phyloP scores from a whole-genome alignment of 441 rosid genomes.

The Gossypium davidsonii region DNA sequence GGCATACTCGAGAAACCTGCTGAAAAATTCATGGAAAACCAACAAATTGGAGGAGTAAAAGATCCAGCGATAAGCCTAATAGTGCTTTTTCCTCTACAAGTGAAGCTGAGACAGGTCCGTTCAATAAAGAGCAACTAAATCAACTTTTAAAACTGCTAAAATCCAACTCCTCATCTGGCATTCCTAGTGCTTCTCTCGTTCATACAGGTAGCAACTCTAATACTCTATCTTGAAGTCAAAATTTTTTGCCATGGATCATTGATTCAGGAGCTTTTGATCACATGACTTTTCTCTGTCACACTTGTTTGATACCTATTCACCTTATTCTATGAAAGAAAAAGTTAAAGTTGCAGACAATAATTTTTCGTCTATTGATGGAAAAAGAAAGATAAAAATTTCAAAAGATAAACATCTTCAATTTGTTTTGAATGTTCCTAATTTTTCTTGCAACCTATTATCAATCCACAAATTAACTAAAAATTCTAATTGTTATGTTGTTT shows the following conservation, averaged over 20 bases:
- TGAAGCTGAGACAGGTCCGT: background rate
- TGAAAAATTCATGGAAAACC: background rate
- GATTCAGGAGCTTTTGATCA: background rate
- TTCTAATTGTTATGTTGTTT: background rate
- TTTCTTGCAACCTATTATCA: background rate
- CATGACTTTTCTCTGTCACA: background rate
- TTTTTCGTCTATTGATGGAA: background rate
- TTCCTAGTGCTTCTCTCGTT: background rate
- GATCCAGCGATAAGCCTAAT: background rate
- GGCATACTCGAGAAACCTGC: background rate
- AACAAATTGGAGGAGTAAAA: background rate
- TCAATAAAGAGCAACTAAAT: background rate
- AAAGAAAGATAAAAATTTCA: background rate
- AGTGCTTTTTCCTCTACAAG: background rate
- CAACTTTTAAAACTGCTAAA: background rate
- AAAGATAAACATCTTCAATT: background rate
- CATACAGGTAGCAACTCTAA: background rate
- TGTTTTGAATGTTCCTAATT: background rate
- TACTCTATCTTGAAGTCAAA: background rate
- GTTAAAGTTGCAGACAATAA: background rate
- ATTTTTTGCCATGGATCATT: background rate
- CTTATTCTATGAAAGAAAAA: background rate
- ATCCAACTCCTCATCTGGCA: background rate
- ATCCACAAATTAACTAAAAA: background rate
- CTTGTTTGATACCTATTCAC: background rate